Conservation (phyloP, 164 flowering plant genomes). For the Amborella trichopoda region DNA sequence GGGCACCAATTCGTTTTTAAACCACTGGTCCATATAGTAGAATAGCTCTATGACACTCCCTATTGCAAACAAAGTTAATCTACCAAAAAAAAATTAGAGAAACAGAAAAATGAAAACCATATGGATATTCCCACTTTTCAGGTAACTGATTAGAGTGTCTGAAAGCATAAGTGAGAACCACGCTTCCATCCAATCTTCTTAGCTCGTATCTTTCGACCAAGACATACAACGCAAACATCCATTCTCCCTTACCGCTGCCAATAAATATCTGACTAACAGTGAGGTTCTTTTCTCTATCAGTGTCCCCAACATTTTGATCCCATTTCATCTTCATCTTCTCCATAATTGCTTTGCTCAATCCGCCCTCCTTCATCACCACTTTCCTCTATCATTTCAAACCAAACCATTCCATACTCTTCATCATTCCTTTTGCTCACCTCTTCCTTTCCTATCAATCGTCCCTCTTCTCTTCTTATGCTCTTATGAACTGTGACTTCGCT, state of each 20-base stretch:
- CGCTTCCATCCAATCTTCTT: slow-evolving; percentile 28
- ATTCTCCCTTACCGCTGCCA: slow-evolving; percentile 17
- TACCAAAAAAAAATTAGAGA: no score
- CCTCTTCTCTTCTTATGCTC: slow-evolving; percentile 40
- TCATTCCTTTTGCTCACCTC: slow-evolving; percentile 19
- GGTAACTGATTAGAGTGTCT: slow-evolving; percentile 30
- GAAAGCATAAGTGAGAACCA: slow-evolving; percentile 30
- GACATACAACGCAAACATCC: slow-evolving; percentile 33
- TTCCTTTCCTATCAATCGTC: slow-evolving; percentile 18
- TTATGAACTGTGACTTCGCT: no score
- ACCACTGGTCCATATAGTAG: no score
- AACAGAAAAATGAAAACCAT: no score
- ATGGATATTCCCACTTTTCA: slow-evolving; percentile 36
- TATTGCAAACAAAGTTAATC: no score
- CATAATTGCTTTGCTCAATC: slow-evolving; percentile 5
- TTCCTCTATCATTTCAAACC: no score
- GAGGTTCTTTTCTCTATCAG: not conserved
- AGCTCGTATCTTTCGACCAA: slow-evolving; percentile 44
- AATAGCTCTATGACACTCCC: no score
- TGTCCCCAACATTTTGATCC: not conserved
- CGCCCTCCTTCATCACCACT: no score
- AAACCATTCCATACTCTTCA: slow-evolving; percentile 18
- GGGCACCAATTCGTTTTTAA: no score
- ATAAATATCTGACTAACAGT: not conserved
- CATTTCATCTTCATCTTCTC: not conserved